These are phyloP conservation scores for Aegilops tauschii DNA, from an alignment of 176 grass and related monocot species.

Conservation along the genomic window DNA sequence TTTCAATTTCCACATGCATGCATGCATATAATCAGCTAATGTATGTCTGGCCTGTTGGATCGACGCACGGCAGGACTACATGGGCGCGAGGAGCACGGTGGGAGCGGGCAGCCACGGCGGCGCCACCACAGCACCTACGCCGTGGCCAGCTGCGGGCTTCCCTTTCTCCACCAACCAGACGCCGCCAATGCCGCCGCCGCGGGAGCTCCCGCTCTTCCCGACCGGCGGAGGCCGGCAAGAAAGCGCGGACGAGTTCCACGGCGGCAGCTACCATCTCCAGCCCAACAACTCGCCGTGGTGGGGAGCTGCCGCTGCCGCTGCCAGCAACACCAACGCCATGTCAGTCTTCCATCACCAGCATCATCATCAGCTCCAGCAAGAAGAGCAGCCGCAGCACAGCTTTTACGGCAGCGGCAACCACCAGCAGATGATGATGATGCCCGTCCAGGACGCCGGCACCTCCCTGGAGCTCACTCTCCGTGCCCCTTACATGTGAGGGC, in stretches of 20 bases:
- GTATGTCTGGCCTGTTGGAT: background rate
- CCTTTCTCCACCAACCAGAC: slow-evolving; percentile 21
- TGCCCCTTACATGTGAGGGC: slow-evolving; percentile 53
- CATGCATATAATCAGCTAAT: background rate
- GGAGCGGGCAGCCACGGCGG: background rate
- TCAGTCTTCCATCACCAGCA: slow-evolving; percentile 23
- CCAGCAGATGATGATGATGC: background rate
- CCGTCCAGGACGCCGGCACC: slow-evolving; percentile 22
- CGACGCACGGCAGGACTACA: background rate
- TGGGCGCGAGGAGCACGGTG: too few species aligned
- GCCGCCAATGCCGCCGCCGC: too few species aligned
- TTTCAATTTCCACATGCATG: background rate
- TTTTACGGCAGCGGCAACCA: slow-evolving; percentile 39
- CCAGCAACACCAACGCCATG: background rate
- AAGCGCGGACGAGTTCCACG: background rate
- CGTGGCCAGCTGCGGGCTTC: slow-evolving; percentile 17
- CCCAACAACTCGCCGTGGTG: slow-evolving; percentile 9
- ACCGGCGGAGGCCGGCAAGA: background rate
- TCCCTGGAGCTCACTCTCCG: slow-evolving; percentile 73
- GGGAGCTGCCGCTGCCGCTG: background rate
- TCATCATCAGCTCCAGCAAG: slow-evolving; percentile 1
- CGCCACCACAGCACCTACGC: background rate
- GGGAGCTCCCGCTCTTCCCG: slow-evolving; percentile 70
- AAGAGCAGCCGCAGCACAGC: slow-evolving; percentile 15
- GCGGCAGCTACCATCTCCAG: background rate